phyloP scores from a whole-genome alignment of 495 filamentous ascomycete genomes.

The Extremus antarcticus region DNA sequence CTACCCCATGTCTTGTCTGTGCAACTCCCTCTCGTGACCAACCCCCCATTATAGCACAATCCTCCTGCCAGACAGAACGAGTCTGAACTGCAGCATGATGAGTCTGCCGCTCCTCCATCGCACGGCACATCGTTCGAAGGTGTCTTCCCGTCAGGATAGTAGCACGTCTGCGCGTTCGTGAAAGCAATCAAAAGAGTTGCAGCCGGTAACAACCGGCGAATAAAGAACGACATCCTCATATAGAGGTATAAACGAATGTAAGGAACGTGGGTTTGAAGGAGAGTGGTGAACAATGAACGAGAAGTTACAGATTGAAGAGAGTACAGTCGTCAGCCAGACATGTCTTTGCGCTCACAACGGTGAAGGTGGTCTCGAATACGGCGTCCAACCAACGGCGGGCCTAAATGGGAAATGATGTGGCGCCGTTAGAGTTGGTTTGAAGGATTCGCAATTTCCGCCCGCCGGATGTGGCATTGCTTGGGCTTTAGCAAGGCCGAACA shows the following conservation, averaged over 20 bases:
- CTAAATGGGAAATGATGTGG: not conserved
- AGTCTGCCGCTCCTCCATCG: not conserved
- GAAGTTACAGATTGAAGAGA: not conserved
- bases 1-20: constrained; percentile 12
- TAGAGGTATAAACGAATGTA: not conserved
- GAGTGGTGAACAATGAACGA: not conserved
- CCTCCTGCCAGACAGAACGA: constrained; percentile 11
- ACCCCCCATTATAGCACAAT: constrained; percentile 1
- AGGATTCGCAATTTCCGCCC: too few species aligned
- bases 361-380: not conserved
- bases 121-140: constrained; percentile 5
- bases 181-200: constrained; percentile 7
- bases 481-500: too few species aligned
- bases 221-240: constrained; percentile 8
- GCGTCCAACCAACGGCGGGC: not conserved
- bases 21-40: constrained; percentile 11
- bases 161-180: constrained; percentile 9
- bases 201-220: constrained; percentile 7
- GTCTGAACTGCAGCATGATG: constrained; percentile 7
- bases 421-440: too few species aligned
- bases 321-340: not conserved
- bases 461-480: too few species aligned
- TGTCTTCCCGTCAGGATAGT: constrained; percentile 12
- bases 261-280: not conserved
- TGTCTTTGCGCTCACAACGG: not conserved